Conservation (phyloP, 805 yeast genomes). For the Yarrowia keelungensis region DNA sequence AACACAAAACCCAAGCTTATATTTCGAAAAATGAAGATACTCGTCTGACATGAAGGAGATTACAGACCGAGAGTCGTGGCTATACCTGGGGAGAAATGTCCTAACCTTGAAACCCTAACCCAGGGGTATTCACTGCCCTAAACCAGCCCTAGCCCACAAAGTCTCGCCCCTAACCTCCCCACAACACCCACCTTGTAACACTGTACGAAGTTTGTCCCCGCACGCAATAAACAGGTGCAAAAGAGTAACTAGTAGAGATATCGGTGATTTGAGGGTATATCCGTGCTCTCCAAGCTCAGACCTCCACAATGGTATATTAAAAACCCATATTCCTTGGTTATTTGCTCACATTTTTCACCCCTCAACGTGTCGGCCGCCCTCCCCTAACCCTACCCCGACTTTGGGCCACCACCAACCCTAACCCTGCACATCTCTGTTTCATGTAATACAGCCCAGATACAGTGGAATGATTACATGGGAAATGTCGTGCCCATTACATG, state of each 20-base stretch:
- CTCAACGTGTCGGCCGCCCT: too few relatives aligned
- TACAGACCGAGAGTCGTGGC: too few relatives aligned
- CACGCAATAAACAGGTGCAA: not conserved
- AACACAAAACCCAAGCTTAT: not conserved
- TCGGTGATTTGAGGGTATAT: not conserved
- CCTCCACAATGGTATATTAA: not conserved
- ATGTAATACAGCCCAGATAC: not conserved
- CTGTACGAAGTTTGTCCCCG: conserved; percentile 23
- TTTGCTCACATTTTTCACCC: too few relatives aligned
- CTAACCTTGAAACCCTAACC: not conserved
- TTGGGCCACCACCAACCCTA: not conserved
- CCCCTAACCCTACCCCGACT: not conserved
- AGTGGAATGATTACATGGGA: too few relatives aligned
- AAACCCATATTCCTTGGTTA: not conserved
- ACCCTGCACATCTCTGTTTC: not conserved
- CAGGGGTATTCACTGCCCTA: not conserved
- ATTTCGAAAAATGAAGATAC: not conserved
- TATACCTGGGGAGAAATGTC: too few relatives aligned
- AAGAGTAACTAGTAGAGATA: not conserved
- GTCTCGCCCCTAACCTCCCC: too few relatives aligned
- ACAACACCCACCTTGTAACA: not conserved
- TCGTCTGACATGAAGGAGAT: not conserved
- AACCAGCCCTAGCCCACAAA: not conserved
- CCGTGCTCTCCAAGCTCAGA: not conserved
- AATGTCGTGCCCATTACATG: too few relatives aligned